Percentiles rank a stretch among this genome's conserved stretches.
phyloP scores from a whole-genome alignment of 179 eudicot genomes.

The Silene coronaria region DNA sequence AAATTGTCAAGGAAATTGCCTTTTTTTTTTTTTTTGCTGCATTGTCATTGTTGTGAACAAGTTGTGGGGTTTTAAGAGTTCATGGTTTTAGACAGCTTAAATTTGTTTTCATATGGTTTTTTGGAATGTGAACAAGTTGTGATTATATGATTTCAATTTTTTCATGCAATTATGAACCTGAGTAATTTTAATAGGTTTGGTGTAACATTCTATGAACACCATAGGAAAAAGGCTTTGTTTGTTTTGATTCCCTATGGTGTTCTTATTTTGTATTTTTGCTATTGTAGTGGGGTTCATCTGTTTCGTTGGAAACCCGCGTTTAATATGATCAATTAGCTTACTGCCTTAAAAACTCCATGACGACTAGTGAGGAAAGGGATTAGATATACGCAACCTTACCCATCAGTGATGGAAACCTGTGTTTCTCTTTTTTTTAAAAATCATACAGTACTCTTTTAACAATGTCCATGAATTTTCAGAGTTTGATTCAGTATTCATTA shows the following conservation, averaged over 20 bases:
- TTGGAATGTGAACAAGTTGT: neutral
- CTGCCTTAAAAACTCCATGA: too few species aligned
- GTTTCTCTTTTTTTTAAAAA: too few species aligned
- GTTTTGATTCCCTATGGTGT: slow-evolving; percentile 11
- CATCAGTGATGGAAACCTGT: too few species aligned
- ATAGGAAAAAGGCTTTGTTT: slow-evolving; percentile 4
- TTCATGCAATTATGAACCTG: neutral
- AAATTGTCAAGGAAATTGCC: too few species aligned
- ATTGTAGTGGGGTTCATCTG: neutral
- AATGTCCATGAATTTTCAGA: too few species aligned
- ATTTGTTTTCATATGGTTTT: neutral
- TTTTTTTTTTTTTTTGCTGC: neutral
- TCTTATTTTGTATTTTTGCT: neutral
- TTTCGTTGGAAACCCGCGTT: too few species aligned
- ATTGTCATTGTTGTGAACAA: neutral
- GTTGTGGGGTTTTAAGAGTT: neutral
- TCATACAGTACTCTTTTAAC: too few species aligned
- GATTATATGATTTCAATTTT: neutral
- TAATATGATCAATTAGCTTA: too few species aligned
- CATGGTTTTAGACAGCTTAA: neutral
- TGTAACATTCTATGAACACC: neutral
- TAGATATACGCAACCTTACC: too few species aligned
- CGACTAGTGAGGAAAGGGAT: too few species aligned
- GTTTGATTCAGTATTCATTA: too few species aligned
- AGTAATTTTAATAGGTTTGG: neutral